Evolutionary conservation across 768 basidiomycete species (phyloP).

Genomic region (Amanita polypyramis): DNA sequence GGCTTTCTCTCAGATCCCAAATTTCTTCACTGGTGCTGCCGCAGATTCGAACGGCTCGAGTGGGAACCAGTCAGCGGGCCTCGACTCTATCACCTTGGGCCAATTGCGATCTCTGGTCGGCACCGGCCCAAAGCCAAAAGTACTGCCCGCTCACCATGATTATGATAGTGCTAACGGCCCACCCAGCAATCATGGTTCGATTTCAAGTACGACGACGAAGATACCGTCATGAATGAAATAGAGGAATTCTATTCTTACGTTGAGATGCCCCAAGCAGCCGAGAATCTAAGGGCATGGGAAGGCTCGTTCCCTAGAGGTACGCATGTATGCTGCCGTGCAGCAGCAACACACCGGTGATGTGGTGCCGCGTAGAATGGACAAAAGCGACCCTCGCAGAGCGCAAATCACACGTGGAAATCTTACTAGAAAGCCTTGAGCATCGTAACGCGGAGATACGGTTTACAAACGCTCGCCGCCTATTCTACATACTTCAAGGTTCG

Average conservation of each 20-base stretch:
- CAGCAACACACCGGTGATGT: slow-evolving; percentile 7
- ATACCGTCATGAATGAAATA: slow-evolving; percentile 91
- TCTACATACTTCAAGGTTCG: slow-evolving; percentile 89
- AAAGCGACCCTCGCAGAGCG: slow-evolving; percentile 50
- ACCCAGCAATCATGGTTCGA: slow-evolving; percentile 77
- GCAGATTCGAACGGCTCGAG: slow-evolving; percentile 15
- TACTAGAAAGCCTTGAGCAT: slow-evolving; percentile 84
- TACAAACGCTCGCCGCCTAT: slow-evolving; percentile 74
- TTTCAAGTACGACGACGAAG: slow-evolving; percentile 93
- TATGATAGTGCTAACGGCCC: slow-evolving; percentile 4
- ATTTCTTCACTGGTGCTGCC: slow-evolving; percentile 15
- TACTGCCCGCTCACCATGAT: slow-evolving; percentile 16
- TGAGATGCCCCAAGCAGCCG: slow-evolving; percentile 84
- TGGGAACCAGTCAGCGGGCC: slow-evolving; percentile 27
- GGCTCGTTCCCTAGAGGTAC: slow-evolving; percentile 71
- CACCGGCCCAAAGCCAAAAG: slow-evolving; percentile 68
- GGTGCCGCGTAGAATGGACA: slow-evolving; percentile 56
- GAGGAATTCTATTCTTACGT: slow-evolving; percentile 98
- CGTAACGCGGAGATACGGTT: slow-evolving; percentile 77
- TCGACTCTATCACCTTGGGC: slow-evolving; percentile 72
- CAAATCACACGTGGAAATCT: slow-evolving; percentile 63
- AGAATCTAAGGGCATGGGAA: slow-evolving; percentile 83
- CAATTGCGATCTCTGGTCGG: slow-evolving; percentile 69
- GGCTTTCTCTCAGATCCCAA: slow-evolving; percentile 19
- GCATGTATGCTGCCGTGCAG: not conserved